Conservation (phyloP, 2,329 filamentous ascomycete genomes). For the Aspergillus aculeatus region DNA sequence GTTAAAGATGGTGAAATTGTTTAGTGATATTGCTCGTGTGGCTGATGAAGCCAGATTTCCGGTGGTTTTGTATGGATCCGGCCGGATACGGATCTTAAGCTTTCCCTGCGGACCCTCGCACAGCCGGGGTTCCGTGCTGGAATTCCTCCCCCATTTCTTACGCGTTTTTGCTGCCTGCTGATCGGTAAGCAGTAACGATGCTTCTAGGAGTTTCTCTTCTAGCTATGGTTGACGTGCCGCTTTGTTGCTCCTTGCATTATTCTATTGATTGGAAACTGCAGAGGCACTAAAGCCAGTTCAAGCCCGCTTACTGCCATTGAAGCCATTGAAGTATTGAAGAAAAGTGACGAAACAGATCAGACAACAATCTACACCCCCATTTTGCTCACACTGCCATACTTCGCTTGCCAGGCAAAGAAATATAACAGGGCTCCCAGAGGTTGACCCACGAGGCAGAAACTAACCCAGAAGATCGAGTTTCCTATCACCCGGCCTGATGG, state of each 20-base stretch:
- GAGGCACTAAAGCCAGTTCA: neutral
- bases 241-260: neutral
- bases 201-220: neutral
- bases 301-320: neutral
- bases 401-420: slow-evolving; percentile 98
- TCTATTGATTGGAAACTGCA: neutral
- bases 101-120: neutral
- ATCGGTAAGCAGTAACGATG: neutral
- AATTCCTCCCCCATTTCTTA: neutral
- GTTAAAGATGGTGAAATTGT: neutral
- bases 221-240: neutral
- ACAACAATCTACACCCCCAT: slow-evolving; percentile 16
- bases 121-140: neutral
- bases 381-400: slow-evolving; percentile 78
- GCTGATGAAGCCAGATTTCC: neutral
- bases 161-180: neutral
- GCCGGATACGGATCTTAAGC: neutral
- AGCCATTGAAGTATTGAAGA: neutral
- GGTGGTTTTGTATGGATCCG: neutral
- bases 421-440: slow-evolving; percentile 89
- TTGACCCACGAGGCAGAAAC: slow-evolving; percentile 92
- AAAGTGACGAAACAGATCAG: neutral
- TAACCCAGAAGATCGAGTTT: slow-evolving; percentile 95
- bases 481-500: slow-evolving; percentile 76
- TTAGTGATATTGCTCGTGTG: neutral